phyloP scores from a whole-genome alignment of 2,329 filamentous ascomycete species.

The Teratosphaeria nubilosa region DNA sequence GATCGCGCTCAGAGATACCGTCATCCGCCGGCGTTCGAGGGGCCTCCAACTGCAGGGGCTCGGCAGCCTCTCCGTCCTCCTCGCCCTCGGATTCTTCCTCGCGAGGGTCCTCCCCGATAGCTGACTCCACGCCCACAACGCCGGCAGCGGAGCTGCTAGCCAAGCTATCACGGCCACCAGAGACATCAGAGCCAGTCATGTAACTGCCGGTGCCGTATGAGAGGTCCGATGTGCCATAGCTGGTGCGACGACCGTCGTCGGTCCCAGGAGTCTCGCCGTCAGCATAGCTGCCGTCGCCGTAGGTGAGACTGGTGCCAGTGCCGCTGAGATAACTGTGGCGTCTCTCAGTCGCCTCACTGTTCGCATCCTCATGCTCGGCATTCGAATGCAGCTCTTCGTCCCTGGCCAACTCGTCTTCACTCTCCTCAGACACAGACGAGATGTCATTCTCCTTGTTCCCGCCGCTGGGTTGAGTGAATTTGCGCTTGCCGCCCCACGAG shows the following conservation, averaged over 20 bases:
- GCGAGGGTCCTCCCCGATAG: conserved; percentile 18
- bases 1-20: conserved; percentile 8
- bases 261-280: conserved; percentile 14
- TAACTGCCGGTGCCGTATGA: conserved; percentile 41
- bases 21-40: conserved; percentile 5
- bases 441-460: conserved; percentile 37
- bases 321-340: conserved; percentile 17
- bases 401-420: conserved; percentile 13
- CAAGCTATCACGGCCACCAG: conserved; percentile 34
- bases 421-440: conserved; percentile 33
- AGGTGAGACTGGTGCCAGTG: conserved; percentile 13
- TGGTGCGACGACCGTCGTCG: conserved; percentile 26
- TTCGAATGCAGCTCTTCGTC: conserved; percentile 8
- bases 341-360: conserved; percentile 21
- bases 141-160: conserved; percentile 7
- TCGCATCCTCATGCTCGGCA: conserved; percentile 13
- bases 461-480: conserved; percentile 12
- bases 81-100: conserved; percentile 5
- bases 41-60: conserved; percentile 9
- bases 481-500: conserved; percentile 24
- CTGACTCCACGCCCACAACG: conserved; percentile 26
- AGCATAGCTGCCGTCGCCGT: conserved; percentile 22
- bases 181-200: conserved; percentile 38
- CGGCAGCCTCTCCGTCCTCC: conserved; percentile 7
- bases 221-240: conserved; percentile 34